Base-by-base conservation (phyloP, 805 yeast species). In the Yamadazyma olivae region DNA sequence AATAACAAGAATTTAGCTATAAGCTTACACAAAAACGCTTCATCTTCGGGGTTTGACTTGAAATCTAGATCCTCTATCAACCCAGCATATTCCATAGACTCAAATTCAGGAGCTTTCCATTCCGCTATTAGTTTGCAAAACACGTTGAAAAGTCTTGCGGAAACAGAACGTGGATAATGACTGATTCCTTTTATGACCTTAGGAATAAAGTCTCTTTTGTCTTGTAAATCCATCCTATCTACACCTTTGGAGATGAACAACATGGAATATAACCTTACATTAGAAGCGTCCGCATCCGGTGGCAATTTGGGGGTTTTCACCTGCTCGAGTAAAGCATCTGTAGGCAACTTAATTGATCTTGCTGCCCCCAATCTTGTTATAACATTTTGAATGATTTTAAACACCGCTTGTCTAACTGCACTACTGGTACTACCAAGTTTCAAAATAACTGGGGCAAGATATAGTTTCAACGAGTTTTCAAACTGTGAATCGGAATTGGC, bases 381-480 rank as follows among this genome's bases (percentile, higher is more conserved):
- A 10, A 87, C 50, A 51, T 85, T 81, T 41, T 79, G 79, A 25
- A 88, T 67, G 8, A 82, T 74, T 44, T 79, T 77, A 21, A 83
- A 65, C 2, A 90, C 81, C 25, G 83, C 81, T 18, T 72, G 64
- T 42, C 93, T 71, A 1, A 85, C 95, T 12, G 74, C 62, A 0
- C 67, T 62, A 54, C 83, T 75, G 3, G 81, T 74, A 12, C 96
- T 88, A 2, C 83, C 75, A 35, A 90, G 68, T 54, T 91, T 91
- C 43, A 90, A 64, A 23, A 91, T 60, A 18, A 91, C 53, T 1
- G 99, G 96, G 1, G 87, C 71, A 28, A 91, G 66, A 51, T 83
- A 91, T 1, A 75, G 58, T 8, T 70, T 67, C 27, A 93, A 54
- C 4, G 81, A 60, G 2, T 71, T 52, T 50, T 83, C 81, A 36